These are phyloP conservation scores for Podospora fimiseda DNA, from an alignment of 495 filamentous ascomycete species.

Conservation along the genomic window DNA sequence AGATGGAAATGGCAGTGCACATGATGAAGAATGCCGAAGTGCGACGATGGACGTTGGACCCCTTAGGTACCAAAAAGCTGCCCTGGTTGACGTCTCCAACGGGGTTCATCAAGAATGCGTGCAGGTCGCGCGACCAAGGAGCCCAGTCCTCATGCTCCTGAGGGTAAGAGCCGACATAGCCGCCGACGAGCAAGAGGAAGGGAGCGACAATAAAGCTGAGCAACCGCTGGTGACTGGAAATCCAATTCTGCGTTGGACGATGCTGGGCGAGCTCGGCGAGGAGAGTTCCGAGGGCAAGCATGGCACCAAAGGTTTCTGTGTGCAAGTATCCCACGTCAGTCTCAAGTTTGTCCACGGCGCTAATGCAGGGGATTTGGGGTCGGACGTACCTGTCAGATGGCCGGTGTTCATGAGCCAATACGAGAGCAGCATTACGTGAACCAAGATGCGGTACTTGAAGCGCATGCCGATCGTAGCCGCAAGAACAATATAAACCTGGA, in stretches of 20 bases:
- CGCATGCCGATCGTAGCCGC: constrained; percentile 52
- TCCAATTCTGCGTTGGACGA: constrained; percentile 44
- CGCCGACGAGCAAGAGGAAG: constrained; percentile 41
- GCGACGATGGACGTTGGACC: constrained; percentile 48
- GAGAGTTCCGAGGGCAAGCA: constrained; percentile 56
- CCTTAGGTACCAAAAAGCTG: constrained; percentile 49
- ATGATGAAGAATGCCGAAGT: constrained; percentile 48
- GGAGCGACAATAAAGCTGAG: constrained; percentile 40
- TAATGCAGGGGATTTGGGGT: background rate
- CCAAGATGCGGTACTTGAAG: constrained; percentile 48
- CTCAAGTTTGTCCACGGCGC: background rate
- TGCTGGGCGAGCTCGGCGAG: constrained; percentile 55
- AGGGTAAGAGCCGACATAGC: constrained; percentile 55
- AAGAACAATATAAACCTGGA: constrained; percentile 55
- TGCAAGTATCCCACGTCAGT: constrained; percentile 12
- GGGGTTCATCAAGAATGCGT: constrained; percentile 19
- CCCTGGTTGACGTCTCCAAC: constrained; percentile 24
- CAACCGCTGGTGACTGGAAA: constrained; percentile 41
- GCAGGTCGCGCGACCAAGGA: constrained; percentile 50
- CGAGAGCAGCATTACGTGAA: constrained; percentile 43
- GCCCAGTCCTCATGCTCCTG: constrained; percentile 52
- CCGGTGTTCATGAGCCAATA: constrained; percentile 48
- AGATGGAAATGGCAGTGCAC: constrained; percentile 47
- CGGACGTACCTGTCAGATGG: constrained; percentile 24
- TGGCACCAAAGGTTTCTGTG: constrained; percentile 51